Evolutionary conservation across 202 grass and related monocot species (phyloP), one percentile per base, ranked within the genome.

Genomic region (Saccharum hybrid): DNA sequence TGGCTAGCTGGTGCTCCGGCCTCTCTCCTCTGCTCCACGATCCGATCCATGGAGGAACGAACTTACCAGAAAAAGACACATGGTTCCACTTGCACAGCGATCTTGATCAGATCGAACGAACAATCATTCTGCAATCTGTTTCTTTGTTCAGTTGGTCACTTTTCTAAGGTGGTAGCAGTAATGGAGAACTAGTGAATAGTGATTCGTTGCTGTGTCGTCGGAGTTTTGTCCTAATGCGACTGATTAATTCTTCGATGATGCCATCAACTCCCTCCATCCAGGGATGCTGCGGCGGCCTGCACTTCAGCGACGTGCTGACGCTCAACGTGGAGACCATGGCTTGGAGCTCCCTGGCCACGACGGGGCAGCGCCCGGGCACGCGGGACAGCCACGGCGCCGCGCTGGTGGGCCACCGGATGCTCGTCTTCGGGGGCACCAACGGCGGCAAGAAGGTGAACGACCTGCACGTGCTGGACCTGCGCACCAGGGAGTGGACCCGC

Each of bases 271-370:
- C 3, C 46, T 51, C 57, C 15, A 0, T 74, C 23, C 81, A 94
- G 96, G 96, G 96, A 59, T 96, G 96, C 88, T 98, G 96, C 68
- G 96, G 93, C 26, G 96, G 96, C 3, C 86, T 98, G 38, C 96
- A 96, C 85, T 98, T 96, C 82, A 90, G 96, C 69, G 96, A 98
- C 68, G 86, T 98, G 41, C 86, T 96, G 12, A 78, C 84, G 28
- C 89, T 98, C 12, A 89, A 98, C 79, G 66, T 98, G 46, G 88
- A 98, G 37, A 96, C 91, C 4, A 96, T 98, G 96, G 40, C 65
- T 52, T 98, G 96, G 96, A 92, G 74, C 87, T 90, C 93, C 36
- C 68, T 98, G 10, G 77, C 79, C 1, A 98, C 93, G 13, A 94
- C 89, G 3, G 96, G 96, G 34, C 81, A 88, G 66, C 87, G 82